These are phyloP conservation scores for Solanum bukasovii DNA, from an alignment of 257 asterid genomes.

Conservation along the genomic window DNA sequence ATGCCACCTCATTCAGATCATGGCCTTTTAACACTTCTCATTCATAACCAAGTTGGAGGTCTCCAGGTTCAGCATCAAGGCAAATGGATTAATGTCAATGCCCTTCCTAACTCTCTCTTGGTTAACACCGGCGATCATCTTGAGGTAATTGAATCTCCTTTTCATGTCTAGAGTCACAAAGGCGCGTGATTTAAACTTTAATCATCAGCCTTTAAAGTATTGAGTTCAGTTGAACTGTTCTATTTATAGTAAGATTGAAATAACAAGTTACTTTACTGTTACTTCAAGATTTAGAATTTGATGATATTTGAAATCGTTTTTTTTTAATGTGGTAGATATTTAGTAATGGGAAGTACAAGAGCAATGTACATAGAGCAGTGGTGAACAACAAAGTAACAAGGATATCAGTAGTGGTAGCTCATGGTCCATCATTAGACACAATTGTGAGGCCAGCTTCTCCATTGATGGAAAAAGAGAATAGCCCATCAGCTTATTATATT, in stretches of 20 bases:
- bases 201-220: not conserved
- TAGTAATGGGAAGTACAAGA: constrained; percentile 78
- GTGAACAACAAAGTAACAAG: constrained; percentile 51
- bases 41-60: constrained; percentile 29
- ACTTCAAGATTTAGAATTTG: not conserved
- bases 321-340: constrained; percentile 30
- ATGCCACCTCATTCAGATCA: constrained; percentile 44
- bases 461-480: constrained; percentile 11
- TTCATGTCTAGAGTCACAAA: not conserved
- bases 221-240: not conserved
- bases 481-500: constrained; percentile 25
- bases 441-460: constrained; percentile 33
- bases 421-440: constrained; percentile 59
- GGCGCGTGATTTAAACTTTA: not conserved
- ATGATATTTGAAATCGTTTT: not conserved
- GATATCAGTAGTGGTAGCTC: constrained; percentile 52
- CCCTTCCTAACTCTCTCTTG: constrained; percentile 21
- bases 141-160: constrained; percentile 37
- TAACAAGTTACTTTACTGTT: not conserved
- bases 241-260: not conserved
- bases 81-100: constrained; percentile 24
- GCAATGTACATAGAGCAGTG: constrained; percentile 64
- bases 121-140: constrained; percentile 52
- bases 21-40: constrained; percentile 33
- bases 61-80: constrained; percentile 25